Percentiles rank a stretch among this genome's conserved stretches.
Conservation (phyloP, 169 alveolate species). For the Besnoitia besnoiti region DNA sequence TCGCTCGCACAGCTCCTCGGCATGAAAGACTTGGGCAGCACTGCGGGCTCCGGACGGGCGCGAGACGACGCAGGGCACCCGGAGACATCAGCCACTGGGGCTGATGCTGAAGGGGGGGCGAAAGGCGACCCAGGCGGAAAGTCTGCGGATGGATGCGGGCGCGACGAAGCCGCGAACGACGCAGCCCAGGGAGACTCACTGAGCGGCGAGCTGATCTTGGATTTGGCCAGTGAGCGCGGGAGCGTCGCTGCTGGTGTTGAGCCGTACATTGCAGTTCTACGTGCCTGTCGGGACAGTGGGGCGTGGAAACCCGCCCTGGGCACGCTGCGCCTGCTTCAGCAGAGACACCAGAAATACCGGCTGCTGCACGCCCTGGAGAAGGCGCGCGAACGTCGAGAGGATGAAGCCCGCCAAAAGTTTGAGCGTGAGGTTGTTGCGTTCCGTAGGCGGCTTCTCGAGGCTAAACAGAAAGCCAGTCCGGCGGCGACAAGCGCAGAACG, state of each 20-base stretch:
- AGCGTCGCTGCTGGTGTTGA: not conserved
- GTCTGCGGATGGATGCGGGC: not conserved
- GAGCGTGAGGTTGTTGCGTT: not conserved
- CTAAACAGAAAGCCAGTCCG: not conserved
- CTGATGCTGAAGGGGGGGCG: not conserved
- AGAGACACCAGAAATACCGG: not conserved
- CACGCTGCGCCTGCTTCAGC: slow-evolving; percentile 16
- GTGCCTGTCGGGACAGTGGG: slow-evolving; percentile 10
- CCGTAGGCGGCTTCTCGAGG: not conserved
- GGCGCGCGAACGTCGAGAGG: not conserved
- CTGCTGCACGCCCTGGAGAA: not conserved
- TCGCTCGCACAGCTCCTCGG: not conserved
- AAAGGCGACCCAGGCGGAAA: not conserved
- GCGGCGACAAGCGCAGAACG: not conserved
- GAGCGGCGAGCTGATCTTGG: too few relatives aligned
- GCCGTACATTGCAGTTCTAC: slow-evolving; percentile 2
- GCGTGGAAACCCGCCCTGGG: slow-evolving; percentile 33
- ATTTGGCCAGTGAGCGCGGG: not conserved
- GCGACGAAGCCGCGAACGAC: not conserved
- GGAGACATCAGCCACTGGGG: not conserved
- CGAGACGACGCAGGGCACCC: not conserved
- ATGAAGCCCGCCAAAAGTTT: not conserved
- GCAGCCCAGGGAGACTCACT: too few relatives aligned
- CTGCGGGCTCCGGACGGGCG: not conserved
- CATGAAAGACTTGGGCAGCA: not conserved